Conservation (phyloP, 2,329 filamentous ascomycete genomes). For the Claviceps spartinae region DNA sequence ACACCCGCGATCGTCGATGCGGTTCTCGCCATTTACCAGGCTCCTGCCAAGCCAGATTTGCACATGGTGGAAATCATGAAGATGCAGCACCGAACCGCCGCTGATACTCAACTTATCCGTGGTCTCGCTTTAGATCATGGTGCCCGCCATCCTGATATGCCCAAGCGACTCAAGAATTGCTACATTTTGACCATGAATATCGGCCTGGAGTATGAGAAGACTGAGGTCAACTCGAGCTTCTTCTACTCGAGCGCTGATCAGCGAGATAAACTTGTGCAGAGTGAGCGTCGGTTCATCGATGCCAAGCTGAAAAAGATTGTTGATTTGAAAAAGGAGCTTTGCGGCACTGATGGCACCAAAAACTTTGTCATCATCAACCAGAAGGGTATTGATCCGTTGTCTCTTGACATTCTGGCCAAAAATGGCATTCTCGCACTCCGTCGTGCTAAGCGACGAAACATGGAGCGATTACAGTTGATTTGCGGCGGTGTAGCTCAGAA, state of each 20-base stretch:
- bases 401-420: constrained; percentile 90
- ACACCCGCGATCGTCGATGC: constrained; percentile 94
- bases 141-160: constrained; percentile 95
- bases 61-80: constrained; percentile 99
- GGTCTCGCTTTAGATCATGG: constrained; percentile 91
- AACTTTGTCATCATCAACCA: constrained; percentile 97
- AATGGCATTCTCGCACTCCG: constrained; percentile 92
- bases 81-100: constrained; percentile 95
- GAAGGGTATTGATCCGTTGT: constrained; percentile 96
- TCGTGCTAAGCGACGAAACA: constrained; percentile 93
- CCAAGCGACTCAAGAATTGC: constrained; percentile 89
- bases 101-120: constrained; percentile 90
- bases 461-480: constrained; percentile 92
- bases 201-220: constrained; percentile 96
- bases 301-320: constrained; percentile 96
- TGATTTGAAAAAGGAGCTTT: constrained; percentile 94
- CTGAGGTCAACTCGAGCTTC: constrained; percentile 97
- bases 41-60: constrained; percentile 82
- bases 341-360: constrained; percentile 84
- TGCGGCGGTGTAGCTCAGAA: constrained; percentile 89
- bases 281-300: constrained; percentile 89
- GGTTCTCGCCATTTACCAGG: constrained; percentile 83
- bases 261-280: constrained; percentile 94
- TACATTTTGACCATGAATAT: constrained; percentile 93
- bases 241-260: constrained; percentile 97